Evolutionary conservation across 495 filamentous ascomycete genomes (phyloP), one percentile per base, ranked within the genome.

Genomic region (Neurospora intermedia): DNA sequence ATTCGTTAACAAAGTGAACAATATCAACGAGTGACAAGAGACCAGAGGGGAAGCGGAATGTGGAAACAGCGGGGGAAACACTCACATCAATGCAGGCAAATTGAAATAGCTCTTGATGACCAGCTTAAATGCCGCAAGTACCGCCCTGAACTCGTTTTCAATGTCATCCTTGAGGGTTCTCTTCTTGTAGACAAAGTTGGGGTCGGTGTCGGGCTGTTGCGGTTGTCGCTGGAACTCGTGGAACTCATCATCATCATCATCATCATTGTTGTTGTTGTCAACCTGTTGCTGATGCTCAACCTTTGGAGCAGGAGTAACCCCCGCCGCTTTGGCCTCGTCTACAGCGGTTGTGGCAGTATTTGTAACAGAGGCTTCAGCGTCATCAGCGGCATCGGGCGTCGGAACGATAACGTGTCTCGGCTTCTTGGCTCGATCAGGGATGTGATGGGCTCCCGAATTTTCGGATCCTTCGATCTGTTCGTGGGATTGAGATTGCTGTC

Each of bases 1-100:
- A 38, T 38, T 38, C 6, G 35, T 38, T 38, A 6, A 0, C 35
- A 38, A 38, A 6, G 35, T 38, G 35, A 38, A 38, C 35, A 38
- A 4, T 4, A 38, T 4, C 35, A 6, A 38, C 2, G 6, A 38
- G 35, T 6, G 35, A 38, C 35, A 4, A 38, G 6, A 4, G 35
- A 38, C 35, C 35, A 38, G 35, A 38, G 35, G 6, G 6, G 35
- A 1, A 4, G 4, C 3, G 35, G 35, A 6, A 6, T 38, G 2
- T 4, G 35, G 4, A 38, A 38, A 38, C 4, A 6, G 35, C 0
- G 40, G 20, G 8, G n/a, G 35, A 20, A 38, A 23, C 70, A 91
- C 92, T 90, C 88, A 96, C 91, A 93, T 2, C 62, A 86, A 89
- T 9, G 78, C 82, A 1, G 96, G 96, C 18, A 94, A 80, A 35